Conservation (phyloP, 2,329 filamentous ascomycete genomes). For the Alternaria tenuissima region DNA sequence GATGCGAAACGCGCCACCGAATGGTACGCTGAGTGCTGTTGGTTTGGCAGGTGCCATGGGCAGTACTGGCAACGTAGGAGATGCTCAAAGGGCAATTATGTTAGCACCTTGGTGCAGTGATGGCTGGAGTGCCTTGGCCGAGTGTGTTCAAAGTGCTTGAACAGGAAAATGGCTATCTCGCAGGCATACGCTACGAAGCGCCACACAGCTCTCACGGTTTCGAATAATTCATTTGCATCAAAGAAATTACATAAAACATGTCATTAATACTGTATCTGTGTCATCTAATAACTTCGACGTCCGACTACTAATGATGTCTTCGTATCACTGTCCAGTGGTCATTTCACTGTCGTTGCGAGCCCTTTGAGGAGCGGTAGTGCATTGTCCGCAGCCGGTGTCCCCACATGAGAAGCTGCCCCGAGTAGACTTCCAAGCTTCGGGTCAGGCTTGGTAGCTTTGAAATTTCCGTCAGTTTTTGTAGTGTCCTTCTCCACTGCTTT, state of each 20-base stretch:
- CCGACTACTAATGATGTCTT: neutral
- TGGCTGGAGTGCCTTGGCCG: conserved; percentile 65
- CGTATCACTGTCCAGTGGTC: no score
- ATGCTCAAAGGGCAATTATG: conserved; percentile 80
- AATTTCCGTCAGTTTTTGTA: no score
- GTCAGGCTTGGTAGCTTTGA: no score
- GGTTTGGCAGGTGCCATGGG: conserved; percentile 78
- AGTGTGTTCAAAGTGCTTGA: conserved; percentile 13
- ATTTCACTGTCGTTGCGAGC: no score
- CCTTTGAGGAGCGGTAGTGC: no score
- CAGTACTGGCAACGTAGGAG: conserved; percentile 72
- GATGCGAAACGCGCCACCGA: conserved; percentile 74
- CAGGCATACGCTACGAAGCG: neutral
- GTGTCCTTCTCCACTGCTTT: no score
- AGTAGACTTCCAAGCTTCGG: no score
- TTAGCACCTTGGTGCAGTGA: conserved; percentile 78
- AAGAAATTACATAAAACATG: no score
- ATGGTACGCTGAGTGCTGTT: conserved; percentile 70
- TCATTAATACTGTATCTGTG: neutral
- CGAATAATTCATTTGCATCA: neutral
- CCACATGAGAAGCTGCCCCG: no score
- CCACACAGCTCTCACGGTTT: neutral
- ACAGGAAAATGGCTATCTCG: neutral
- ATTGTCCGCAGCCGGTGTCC: no score
- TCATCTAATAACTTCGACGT: neutral